Percentiles rank a stretch among this genome's conserved stretches.
These are phyloP conservation scores for Dryas drummondii DNA, from an alignment of 306 rosid genomes.

Conservation along the genomic window DNA sequence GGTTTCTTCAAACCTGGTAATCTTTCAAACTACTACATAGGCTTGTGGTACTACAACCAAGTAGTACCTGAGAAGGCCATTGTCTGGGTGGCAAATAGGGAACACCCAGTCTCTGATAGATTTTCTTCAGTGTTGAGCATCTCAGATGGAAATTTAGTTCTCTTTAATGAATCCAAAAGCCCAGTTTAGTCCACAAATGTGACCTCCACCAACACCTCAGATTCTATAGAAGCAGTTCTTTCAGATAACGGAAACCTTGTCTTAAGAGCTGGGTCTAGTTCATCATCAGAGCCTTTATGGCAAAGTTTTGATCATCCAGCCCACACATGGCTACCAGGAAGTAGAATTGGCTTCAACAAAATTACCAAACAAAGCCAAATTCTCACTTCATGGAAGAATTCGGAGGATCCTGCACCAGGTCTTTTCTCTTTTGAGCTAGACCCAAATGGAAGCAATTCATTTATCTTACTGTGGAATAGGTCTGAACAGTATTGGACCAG, in stretches of 20 bases:
- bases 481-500: constrained; percentile 45
- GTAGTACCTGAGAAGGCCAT: neutral
- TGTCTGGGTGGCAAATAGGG: constrained; percentile 67
- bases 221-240: constrained; percentile 37
- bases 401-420: constrained; percentile 38
- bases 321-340: constrained; percentile 52
- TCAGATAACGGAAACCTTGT: constrained; percentile 51
- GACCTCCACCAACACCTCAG: constrained; percentile 24
- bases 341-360: constrained; percentile 31
- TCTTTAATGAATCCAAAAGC: constrained; percentile 31
- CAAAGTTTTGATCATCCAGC: constrained; percentile 63
- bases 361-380: constrained; percentile 34
- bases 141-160: constrained; percentile 42
- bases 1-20: constrained; percentile 60
- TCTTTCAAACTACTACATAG: constrained; percentile 50
- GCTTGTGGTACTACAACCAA: constrained; percentile 46
- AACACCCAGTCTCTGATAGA: constrained; percentile 46
- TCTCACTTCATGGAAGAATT: constrained; percentile 60
- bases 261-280: constrained; percentile 19
- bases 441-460: neutral
- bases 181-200: constrained; percentile 59
- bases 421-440: constrained; percentile 3
- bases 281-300: constrained; percentile 32
- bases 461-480: constrained; percentile 40
- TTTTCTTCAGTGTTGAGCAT: constrained; percentile 34